These are phyloP conservation scores for Xylaria sp. DNA, from an alignment of 2,329 filamentous ascomycete genomes.

Conservation along the genomic window DNA sequence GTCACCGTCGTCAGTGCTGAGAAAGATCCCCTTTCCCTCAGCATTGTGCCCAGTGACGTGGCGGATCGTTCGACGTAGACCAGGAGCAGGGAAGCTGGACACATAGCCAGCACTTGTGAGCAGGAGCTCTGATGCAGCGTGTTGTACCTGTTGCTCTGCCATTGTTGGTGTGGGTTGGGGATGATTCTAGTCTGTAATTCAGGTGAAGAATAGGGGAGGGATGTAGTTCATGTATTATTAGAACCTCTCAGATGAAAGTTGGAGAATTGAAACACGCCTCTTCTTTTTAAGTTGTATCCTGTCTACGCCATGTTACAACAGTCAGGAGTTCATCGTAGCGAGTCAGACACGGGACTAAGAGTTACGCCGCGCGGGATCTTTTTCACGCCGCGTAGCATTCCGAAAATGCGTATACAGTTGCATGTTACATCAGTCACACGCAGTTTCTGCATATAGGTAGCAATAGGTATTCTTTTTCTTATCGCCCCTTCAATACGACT, in stretches of 20 bases:
- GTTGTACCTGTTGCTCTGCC: slow-evolving; percentile 1
- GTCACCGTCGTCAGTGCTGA: slow-evolving; percentile 45
- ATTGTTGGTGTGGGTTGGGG: not conserved
- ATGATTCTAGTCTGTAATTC: not conserved
- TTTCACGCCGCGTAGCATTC: not conserved
- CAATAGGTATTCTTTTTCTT: not conserved
- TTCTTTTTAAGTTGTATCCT: not conserved
- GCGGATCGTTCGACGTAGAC: slow-evolving; percentile 32
- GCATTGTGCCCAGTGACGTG: slow-evolving; percentile 41
- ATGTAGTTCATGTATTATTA: not conserved
- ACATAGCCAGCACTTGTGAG: slow-evolving; percentile 19
- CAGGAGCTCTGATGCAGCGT: not conserved
- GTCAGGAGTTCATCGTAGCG: not conserved
- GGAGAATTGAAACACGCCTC: not conserved
- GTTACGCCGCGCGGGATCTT: not conserved
- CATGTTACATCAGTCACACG: not conserved
- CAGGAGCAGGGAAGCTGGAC: slow-evolving; percentile 31
- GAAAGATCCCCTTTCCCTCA: slow-evolving; percentile 44
- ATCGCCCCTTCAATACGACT: not conserved
- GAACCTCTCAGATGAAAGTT: not conserved
- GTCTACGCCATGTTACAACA: not conserved
- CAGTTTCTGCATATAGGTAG: not conserved
- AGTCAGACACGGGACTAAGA: slow-evolving; percentile 1
- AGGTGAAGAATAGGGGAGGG: not conserved
- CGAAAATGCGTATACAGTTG: not conserved